These are phyloP conservation scores for Phytopythium sindhum DNA, from an alignment of 352 stramenopile genomes.

Conservation along the genomic window DNA sequence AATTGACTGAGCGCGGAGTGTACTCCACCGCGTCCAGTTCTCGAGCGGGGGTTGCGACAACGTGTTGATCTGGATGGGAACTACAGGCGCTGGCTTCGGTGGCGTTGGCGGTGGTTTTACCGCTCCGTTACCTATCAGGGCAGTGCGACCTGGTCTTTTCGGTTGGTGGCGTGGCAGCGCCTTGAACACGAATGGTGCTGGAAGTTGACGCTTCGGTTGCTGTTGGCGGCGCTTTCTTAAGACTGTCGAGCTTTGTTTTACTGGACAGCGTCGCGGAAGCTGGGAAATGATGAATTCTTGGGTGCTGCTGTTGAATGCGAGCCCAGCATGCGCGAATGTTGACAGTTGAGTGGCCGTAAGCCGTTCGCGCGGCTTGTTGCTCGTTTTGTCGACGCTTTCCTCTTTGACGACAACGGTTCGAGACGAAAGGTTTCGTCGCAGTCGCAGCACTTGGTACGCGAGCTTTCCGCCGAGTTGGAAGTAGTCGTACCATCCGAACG, in stretches of 20 bases:
- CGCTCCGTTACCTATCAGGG: not conserved
- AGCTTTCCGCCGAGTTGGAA: slow-evolving; percentile 46
- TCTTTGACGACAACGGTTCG: slow-evolving; percentile 32
- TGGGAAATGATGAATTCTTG: slow-evolving; percentile 31
- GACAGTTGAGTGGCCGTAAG: slow-evolving; percentile 24
- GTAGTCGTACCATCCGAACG: slow-evolving; percentile 46
- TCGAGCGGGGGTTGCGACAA: not conserved
- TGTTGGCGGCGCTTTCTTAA: not conserved
- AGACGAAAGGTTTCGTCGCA: slow-evolving; percentile 49
- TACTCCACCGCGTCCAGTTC: not conserved
- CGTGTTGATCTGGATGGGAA: not conserved
- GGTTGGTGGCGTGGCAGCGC: not conserved
- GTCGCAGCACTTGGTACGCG: slow-evolving; percentile 42
- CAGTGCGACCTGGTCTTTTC: not conserved
- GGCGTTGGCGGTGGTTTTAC: not conserved
- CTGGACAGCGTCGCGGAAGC: not conserved
- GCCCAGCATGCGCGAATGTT: slow-evolving; percentile 29
- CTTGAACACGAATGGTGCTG: not conserved
- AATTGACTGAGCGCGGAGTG: not conserved
- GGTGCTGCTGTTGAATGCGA: slow-evolving; percentile 42
- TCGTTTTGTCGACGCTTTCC: slow-evolving; percentile 9
- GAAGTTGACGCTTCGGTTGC: not conserved
- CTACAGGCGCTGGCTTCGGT: not conserved
- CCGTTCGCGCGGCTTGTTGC: slow-evolving; percentile 4
- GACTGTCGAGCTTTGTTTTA: not conserved